A percentile compares a stretch with the other conserved stretches of the same genome.
phyloP scores from a whole-genome alignment of 768 basidiomycete genomes.

The Leccinum rimulosum region DNA sequence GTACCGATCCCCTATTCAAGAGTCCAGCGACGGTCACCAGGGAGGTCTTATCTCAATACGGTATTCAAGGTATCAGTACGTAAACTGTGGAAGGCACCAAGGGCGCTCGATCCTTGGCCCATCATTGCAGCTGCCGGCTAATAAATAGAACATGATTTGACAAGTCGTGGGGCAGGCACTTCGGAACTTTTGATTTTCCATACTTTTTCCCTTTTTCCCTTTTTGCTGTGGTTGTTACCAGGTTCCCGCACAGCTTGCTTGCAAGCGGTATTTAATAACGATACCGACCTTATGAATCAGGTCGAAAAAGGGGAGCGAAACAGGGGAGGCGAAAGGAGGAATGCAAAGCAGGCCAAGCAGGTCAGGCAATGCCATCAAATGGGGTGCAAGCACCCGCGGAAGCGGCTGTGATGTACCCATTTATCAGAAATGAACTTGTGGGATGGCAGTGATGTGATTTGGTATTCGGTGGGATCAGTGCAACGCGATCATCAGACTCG shows the following conservation, averaged over 20 bases:
- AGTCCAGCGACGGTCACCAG: conserved; percentile 66
- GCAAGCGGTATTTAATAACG: neutral
- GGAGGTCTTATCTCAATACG: conserved; percentile 61
- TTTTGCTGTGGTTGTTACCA: neutral
- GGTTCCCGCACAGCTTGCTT: neutral
- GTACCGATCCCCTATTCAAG: conserved; percentile 85
- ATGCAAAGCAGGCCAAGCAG: neutral
- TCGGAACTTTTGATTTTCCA: neutral
- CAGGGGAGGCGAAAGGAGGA: neutral
- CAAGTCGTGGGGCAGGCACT: neutral
- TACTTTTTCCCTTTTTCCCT: neutral
- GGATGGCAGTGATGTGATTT: neutral
- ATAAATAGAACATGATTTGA: conserved; percentile 1
- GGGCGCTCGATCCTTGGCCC: conserved; percentile 1
- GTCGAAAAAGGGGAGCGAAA: neutral
- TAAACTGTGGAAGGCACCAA: conserved; percentile 6
- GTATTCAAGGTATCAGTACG: conserved; percentile 40
- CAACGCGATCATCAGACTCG: neutral
- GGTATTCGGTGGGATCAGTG: neutral
- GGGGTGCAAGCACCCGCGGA: neutral
- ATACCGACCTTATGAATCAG: neutral
- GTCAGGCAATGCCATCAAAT: neutral
- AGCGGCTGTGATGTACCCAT: neutral
- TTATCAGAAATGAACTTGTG: neutral
- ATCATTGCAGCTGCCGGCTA: neutral